Evolutionary conservation across 2,329 filamentous ascomycete genomes (phyloP).

Genomic region (Epichloe amarillans): DNA sequence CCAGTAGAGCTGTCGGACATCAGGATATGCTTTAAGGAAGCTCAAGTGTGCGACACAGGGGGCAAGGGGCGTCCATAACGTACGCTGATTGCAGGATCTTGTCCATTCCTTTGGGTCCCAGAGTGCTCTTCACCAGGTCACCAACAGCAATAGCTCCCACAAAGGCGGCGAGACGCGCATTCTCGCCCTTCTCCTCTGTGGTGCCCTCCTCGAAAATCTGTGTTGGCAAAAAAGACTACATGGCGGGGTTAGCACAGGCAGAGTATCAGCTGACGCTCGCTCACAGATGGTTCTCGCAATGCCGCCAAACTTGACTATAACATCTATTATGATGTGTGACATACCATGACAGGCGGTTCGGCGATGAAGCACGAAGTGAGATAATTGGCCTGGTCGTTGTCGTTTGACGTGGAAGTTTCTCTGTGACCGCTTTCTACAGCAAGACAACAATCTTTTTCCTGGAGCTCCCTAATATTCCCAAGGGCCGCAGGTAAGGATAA

Average conservation of each 20-base stretch:
- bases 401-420: slow-evolving; percentile 1
- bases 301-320: background rate
- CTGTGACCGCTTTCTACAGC: slow-evolving; percentile 9
- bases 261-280: background rate
- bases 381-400: slow-evolving; percentile 4
- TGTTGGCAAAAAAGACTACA: slow-evolving; percentile 64
- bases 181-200: slow-evolving; percentile 96
- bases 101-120: slow-evolving; percentile 98
- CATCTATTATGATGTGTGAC: background rate
- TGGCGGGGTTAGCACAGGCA: slow-evolving; percentile 11
- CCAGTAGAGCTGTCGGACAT: slow-evolving; percentile 59
- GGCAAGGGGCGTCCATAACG: slow-evolving; percentile 21
- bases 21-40: slow-evolving; percentile 4
- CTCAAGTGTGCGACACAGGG: background rate
- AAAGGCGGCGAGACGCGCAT: slow-evolving; percentile 96
- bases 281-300: background rate
- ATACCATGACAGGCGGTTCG: slow-evolving; percentile 1
- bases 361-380: background rate
- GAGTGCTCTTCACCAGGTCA: slow-evolving; percentile 91
- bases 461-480: slow-evolving; percentile 9
- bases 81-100: slow-evolving; percentile 95
- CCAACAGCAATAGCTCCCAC: slow-evolving; percentile 97
- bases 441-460: slow-evolving; percentile 12
- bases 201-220: slow-evolving; percentile 98
- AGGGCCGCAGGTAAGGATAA: slow-evolving; percentile 2